phyloP scores from a whole-genome alignment of 2,329 filamentous ascomycete genomes.

The Paramyrothecium roridum region DNA sequence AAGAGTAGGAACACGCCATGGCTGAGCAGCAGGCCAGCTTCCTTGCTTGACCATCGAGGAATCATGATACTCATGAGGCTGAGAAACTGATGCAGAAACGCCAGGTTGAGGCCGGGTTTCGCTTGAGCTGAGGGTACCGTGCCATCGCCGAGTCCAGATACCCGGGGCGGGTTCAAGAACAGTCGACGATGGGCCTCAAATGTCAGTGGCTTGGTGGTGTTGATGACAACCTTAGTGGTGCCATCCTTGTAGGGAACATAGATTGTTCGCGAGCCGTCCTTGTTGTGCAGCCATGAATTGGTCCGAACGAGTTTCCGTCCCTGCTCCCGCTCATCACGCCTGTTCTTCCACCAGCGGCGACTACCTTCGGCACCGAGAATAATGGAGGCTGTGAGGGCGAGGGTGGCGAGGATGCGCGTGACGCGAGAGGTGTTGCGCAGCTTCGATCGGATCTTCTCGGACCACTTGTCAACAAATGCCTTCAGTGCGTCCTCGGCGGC shows the following conservation, averaged over 20 bases:
- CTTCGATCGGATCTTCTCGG: constrained; percentile 46
- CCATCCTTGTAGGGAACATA: constrained; percentile 89
- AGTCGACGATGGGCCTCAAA: constrained; percentile 94
- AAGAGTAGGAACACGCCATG: constrained; percentile 89
- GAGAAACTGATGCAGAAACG: constrained; percentile 94
- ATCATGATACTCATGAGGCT: constrained; percentile 98
- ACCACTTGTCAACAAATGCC: constrained; percentile 60
- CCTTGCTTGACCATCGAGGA: constrained; percentile 91
- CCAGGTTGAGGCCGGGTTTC: constrained; percentile 90
- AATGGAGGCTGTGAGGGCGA: constrained; percentile 74
- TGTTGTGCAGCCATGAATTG: constrained; percentile 90
- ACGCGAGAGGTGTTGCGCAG: constrained; percentile 65
- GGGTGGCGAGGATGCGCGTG: constrained; percentile 70
- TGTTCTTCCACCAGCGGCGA: constrained; percentile 72
- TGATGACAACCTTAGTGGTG: constrained; percentile 87
- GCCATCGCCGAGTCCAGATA: constrained; percentile 72
- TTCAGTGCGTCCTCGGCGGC: constrained; percentile 65
- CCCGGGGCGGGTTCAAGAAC: constrained; percentile 86
- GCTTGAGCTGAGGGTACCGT: constrained; percentile 83
- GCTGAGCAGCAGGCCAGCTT: constrained; percentile 83
- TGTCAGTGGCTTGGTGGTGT: constrained; percentile 85
- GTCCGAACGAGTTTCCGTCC: constrained; percentile 78
- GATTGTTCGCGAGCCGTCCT: constrained; percentile 91
- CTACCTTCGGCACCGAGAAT: constrained; percentile 75
- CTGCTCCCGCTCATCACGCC: constrained; percentile 75